Evolutionary conservation across 495 filamentous ascomycete genomes (phyloP).

Genomic region (Tuber brumale): DNA sequence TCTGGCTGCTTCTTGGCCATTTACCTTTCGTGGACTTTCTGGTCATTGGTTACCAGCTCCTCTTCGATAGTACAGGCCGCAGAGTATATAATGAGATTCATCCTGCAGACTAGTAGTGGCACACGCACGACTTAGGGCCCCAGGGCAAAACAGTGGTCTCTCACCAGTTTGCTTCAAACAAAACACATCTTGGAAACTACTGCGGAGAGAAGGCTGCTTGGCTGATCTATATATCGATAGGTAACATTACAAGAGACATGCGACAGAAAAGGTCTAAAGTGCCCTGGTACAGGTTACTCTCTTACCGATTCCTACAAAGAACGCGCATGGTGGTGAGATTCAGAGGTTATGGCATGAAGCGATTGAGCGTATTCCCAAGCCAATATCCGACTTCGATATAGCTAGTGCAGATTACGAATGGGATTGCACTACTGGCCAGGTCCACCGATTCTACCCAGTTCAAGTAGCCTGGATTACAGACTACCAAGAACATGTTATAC

Average conservation of each 20-base stretch:
- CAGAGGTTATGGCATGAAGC: background rate
- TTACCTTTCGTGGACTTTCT: background rate
- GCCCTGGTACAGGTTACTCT: background rate
- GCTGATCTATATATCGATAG: constrained; percentile 1
- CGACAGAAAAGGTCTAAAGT: background rate
- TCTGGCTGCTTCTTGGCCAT: background rate
- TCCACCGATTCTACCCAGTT: background rate
- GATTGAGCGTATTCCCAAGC: background rate
- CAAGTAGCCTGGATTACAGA: constrained; percentile 5
- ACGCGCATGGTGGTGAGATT: background rate
- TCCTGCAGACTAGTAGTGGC: background rate
- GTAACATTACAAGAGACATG: constrained; percentile 6
- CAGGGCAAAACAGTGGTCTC: background rate
- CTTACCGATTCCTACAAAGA: background rate
- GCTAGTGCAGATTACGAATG: background rate
- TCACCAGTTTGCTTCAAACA: background rate
- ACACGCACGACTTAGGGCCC: background rate
- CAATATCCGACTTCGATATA: background rate
- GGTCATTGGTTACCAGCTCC: background rate
- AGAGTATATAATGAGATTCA: constrained; percentile 10
- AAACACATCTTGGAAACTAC: constrained; percentile 9
- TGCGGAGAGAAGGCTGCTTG: constrained; percentile 7
- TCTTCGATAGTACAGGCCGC: background rate
- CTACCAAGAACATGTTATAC: constrained; percentile 8
- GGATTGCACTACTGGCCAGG: background rate